Conservation (phyloP, 768 basidiomycete genomes). For the Termitomyces sp. region DNA sequence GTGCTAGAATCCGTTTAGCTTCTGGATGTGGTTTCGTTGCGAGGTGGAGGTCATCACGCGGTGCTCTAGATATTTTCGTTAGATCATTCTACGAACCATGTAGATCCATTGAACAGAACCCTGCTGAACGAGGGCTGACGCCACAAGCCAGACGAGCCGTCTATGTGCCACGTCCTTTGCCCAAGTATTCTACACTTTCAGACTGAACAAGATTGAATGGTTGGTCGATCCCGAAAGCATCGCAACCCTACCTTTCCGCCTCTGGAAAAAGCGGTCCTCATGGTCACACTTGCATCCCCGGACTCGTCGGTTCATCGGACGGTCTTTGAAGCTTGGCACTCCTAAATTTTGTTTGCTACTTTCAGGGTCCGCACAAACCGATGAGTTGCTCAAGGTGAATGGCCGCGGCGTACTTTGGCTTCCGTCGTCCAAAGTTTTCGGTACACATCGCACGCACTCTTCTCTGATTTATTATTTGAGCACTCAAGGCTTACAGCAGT, state of each 20-base stretch:
- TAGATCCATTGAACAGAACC: not conserved
- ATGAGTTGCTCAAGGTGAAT: not conserved
- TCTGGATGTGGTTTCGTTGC: constrained; percentile 1
- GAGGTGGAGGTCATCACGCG: not conserved
- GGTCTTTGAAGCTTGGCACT: not conserved
- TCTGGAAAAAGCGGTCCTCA: not conserved
- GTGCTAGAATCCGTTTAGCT: constrained; percentile 34
- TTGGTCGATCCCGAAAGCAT: not conserved
- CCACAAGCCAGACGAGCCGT: not conserved
- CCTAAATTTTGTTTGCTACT: constrained; percentile 1
- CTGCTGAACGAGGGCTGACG: not conserved
- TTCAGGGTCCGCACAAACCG: not conserved
- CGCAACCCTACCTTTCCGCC: not conserved
- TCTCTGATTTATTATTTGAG: not conserved
- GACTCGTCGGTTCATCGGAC: not conserved
- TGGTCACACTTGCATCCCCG: not conserved
- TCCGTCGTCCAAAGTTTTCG: constrained; percentile 8
- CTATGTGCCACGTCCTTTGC: not conserved
- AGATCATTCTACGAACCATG: constrained; percentile 10
- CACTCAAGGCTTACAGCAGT: not conserved
- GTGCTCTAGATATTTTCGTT: constrained; percentile 13
- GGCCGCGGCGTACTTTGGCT: constrained; percentile 4
- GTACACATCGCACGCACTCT: not conserved
- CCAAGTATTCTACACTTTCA: not conserved
- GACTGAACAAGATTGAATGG: not conserved